Conservation (phyloP, 2,329 filamentous ascomycete species). For the Hypoxylon sp. region DNA sequence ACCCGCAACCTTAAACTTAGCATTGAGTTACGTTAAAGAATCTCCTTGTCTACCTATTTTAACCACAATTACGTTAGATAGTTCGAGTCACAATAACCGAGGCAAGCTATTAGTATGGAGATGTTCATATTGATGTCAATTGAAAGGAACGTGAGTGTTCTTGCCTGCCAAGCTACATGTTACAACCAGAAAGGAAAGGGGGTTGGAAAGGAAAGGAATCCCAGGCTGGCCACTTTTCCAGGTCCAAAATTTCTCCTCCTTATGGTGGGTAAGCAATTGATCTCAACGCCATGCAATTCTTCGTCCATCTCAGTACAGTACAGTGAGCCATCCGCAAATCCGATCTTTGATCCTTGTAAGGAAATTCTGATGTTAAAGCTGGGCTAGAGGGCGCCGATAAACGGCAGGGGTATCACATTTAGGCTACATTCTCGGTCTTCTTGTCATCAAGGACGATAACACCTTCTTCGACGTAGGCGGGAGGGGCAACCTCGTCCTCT, state of each 20-base stretch:
- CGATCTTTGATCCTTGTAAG: constrained; percentile 15
- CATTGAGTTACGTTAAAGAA: background rate
- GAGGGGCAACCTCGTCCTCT: constrained; percentile 51
- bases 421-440: constrained; percentile 51
- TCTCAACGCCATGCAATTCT: constrained; percentile 39
- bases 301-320: constrained; percentile 21
- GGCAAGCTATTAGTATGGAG: background rate
- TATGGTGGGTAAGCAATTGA: constrained; percentile 17
- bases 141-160: constrained; percentile 44
- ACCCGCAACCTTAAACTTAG: constrained; percentile 3
- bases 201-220: constrained; percentile 37
- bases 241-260: constrained; percentile 26
- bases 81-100: background rate
- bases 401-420: constrained; percentile 41
- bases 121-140: constrained; percentile 30
- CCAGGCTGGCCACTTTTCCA: constrained; percentile 32
- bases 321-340: constrained; percentile 19
- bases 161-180: constrained; percentile 29
- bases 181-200: constrained; percentile 39
- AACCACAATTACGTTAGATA: background rate
- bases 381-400: constrained; percentile 3
- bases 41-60: no score
- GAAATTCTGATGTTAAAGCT: constrained; percentile 8
- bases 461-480: constrained; percentile 51
- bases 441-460: constrained; percentile 47